These are phyloP conservation scores for Talaromyces adpressus DNA, from an alignment of 495 filamentous ascomycete species.

Conservation along the genomic window DNA sequence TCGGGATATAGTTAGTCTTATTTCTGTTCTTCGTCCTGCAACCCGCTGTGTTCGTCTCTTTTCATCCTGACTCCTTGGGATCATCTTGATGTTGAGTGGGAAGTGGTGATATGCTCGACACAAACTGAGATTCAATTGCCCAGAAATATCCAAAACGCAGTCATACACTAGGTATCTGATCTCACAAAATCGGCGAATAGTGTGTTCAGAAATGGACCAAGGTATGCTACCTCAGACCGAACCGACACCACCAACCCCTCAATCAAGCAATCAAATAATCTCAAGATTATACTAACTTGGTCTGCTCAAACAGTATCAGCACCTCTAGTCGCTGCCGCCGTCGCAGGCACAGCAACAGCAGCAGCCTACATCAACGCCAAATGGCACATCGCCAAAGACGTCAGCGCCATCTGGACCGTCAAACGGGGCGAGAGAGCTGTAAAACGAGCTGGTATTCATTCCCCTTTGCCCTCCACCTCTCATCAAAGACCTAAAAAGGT, in stretches of 20 bases:
- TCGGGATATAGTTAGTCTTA: neutral
- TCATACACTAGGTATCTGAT: neutral
- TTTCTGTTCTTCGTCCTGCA: neutral
- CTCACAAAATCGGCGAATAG: neutral
- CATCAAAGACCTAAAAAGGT: neutral
- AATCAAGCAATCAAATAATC: neutral
- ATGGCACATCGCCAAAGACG: conserved; percentile 57
- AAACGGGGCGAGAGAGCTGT: conserved; percentile 29
- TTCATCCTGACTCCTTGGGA: neutral
- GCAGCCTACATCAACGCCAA: conserved; percentile 65
- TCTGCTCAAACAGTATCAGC: neutral
- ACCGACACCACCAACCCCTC: neutral
- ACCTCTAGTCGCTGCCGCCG: conserved; percentile 33
- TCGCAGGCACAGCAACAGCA: conserved; percentile 33
- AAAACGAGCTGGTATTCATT: conserved; percentile 23
- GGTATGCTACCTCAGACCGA: neutral
- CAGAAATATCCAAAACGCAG: neutral
- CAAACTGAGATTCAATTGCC: neutral
- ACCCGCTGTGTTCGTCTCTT: neutral
- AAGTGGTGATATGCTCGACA: neutral
- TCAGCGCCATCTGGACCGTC: conserved; percentile 27
- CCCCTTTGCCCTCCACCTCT: neutral
- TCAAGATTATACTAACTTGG: neutral
- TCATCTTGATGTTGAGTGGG: neutral
- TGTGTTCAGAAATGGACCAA: neutral